Conservation (phyloP, 2,329 filamentous ascomycete genomes). For the Aspergillus brasiliensis region DNA sequence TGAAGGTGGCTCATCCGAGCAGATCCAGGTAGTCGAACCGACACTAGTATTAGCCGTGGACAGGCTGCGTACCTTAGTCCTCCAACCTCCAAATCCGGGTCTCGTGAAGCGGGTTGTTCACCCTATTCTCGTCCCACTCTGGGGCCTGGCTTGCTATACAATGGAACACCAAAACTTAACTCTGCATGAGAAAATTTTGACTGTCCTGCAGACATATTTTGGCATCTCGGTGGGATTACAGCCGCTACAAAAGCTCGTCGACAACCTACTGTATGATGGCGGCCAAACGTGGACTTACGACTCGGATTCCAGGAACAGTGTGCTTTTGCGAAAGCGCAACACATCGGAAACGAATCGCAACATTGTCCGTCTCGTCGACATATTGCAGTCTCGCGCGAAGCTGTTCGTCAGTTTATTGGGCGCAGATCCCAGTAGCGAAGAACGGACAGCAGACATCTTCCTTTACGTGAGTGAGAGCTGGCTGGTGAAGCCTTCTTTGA, state of each 20-base stretch:
- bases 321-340: constrained; percentile 33
- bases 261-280: constrained; percentile 46
- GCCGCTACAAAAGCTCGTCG: constrained; percentile 42
- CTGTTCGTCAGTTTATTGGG: constrained; percentile 39
- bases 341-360: constrained; percentile 22
- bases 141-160: constrained; percentile 44
- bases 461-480: constrained; percentile 45
- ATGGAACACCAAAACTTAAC: constrained; percentile 28
- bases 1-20: constrained; percentile 1
- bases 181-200: constrained; percentile 34
- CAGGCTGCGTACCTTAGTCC: constrained; percentile 38
- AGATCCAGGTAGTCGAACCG: constrained; percentile 28
- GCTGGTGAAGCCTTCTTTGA: constrained; percentile 35
- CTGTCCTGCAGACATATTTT: constrained; percentile 43
- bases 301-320: constrained; percentile 21
- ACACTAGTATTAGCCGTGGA: constrained; percentile 36
- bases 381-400: constrained; percentile 40
- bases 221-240: constrained; percentile 40
- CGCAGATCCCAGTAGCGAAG: constrained; percentile 43
- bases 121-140: constrained; percentile 45
- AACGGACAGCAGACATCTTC: constrained; percentile 45
- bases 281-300: constrained; percentile 41
- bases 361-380: constrained; percentile 37
- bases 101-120: constrained; percentile 45
- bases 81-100: constrained; percentile 47